Conservation (phyloP, 306 rosid species). For the Cicer pinnatifidum region DNA sequence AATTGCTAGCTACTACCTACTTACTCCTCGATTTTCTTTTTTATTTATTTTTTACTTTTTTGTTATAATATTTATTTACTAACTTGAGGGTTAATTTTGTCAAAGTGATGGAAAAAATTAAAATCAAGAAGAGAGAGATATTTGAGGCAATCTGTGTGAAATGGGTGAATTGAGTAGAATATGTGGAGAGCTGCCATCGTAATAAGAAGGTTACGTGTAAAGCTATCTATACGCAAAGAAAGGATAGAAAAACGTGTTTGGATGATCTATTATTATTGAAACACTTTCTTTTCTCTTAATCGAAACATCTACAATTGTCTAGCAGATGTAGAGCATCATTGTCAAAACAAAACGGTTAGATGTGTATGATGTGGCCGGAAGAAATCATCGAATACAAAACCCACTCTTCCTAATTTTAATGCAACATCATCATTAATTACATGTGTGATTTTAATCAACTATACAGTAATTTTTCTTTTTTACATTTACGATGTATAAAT, state of each 20-base stretch:
- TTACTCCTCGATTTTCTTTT: conserved; percentile 10
- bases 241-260: not conserved
- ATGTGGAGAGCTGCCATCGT: conserved; percentile 41
- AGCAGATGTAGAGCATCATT: too few relatives aligned
- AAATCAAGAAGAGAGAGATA: not conserved
- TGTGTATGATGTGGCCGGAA: conserved; percentile 60
- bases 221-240: conserved; percentile 3
- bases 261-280: too few relatives aligned
- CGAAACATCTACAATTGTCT: too few relatives aligned
- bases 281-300: too few relatives aligned
- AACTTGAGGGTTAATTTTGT: not conserved
- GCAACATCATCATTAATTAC: too few relatives aligned
- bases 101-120: not conserved
- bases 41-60: too few relatives aligned
- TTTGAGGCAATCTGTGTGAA: not conserved
- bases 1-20: not conserved
- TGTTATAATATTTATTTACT: not conserved
- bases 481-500: not conserved
- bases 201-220: conserved; percentile 48
- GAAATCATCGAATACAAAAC: conserved; percentile 38
- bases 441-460: too few relatives aligned
- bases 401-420: not conserved
- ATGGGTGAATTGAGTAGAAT: not conserved
- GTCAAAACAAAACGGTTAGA: not conserved
- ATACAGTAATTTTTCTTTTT: too few relatives aligned